These are phyloP conservation scores for Geosmithia morbida DNA, from an alignment of 2,329 filamentous ascomycete species.

Conservation along the genomic window DNA sequence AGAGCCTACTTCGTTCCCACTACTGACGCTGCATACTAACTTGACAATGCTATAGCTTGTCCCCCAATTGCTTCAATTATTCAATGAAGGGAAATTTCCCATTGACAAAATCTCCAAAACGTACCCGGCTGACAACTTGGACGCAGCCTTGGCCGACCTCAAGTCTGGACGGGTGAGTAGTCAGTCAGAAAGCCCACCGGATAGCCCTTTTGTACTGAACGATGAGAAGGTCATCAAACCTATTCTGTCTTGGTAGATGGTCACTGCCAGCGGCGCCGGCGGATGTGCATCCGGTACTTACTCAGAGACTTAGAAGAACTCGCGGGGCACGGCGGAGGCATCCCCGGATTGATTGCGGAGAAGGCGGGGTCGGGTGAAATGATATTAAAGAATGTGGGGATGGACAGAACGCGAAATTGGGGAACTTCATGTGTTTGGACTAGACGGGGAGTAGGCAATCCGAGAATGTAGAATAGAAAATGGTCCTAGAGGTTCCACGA, in stretches of 20 bases:
- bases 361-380: too few relatives aligned
- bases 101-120: constrained; percentile 1
- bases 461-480: too few relatives aligned
- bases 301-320: background rate
- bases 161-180: background rate
- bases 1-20: background rate
- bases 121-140: constrained; percentile 1
- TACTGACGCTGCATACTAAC: background rate
- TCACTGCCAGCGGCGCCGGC: background rate
- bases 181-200: too few relatives aligned
- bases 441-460: too few relatives aligned
- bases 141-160: background rate
- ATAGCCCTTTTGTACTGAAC: background rate
- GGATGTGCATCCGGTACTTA: background rate
- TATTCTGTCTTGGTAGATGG: constrained; percentile 1
- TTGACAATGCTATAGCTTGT: background rate
- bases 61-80: background rate
- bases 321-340: too few relatives aligned
- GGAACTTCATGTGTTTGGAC: too few relatives aligned
- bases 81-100: constrained; percentile 1
- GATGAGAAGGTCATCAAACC: constrained; percentile 2
- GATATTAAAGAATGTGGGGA: too few relatives aligned
- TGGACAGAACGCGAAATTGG: too few relatives aligned
- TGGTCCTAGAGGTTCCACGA: too few relatives aligned
- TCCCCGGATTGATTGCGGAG: background rate